These are phyloP conservation scores for Nicotiana rustica DNA, from an alignment of 305 asterid species.

Conservation along the genomic window DNA sequence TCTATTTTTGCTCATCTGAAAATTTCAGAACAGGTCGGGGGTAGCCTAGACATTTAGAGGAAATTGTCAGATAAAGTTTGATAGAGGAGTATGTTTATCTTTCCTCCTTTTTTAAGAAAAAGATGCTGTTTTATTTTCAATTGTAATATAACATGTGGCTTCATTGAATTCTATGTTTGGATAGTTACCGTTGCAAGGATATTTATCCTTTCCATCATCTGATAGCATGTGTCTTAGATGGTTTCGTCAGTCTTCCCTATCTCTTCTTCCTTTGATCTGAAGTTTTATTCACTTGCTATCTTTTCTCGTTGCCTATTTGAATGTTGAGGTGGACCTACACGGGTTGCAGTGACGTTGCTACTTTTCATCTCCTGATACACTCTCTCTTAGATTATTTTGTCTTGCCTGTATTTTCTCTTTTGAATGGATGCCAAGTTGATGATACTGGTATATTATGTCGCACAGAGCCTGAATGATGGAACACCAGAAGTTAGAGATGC, in stretches of 20 bases:
- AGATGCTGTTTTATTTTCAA: not conserved
- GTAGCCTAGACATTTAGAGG: not conserved
- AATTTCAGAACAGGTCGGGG: not conserved
- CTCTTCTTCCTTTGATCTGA: not conserved
- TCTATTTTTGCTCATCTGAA: not conserved
- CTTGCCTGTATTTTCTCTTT: constrained; percentile 17
- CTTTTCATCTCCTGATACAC: constrained; percentile 19
- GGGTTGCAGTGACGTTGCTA: not conserved
- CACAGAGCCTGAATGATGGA: constrained; percentile 83
- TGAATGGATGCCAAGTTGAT: constrained; percentile 10
- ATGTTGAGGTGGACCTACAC: constrained; percentile 12
- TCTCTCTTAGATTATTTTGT: not conserved
- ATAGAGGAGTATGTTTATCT: not conserved
- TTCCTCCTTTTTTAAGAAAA: not conserved
- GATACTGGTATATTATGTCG: not conserved
- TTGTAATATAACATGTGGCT: not conserved
- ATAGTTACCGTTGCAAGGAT: not conserved
- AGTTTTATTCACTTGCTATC: not conserved
- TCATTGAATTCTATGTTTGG: not conserved
- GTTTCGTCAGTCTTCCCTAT: not conserved
- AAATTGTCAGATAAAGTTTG: not conserved
- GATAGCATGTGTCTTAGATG: not conserved
- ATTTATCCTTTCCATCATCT: not conserved
- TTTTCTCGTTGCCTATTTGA: not conserved
- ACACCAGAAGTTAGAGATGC: constrained; percentile 99